Base-by-base conservation (phyloP, 805 yeast species). In the Candida quercuum region DNA sequence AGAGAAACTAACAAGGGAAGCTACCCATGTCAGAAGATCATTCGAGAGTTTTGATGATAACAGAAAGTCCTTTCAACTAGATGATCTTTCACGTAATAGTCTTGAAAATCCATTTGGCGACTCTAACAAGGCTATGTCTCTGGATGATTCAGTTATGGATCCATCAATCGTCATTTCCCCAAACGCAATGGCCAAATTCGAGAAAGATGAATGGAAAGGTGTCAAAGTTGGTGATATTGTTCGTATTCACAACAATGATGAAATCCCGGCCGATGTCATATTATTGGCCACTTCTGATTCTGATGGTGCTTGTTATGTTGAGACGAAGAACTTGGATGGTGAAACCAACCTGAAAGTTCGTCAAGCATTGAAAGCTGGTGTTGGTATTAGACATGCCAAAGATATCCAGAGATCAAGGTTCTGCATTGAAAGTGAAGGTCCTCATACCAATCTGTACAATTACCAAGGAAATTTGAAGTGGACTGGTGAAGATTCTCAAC, bases 321-420 rank as follows among this genome's bases (percentile, higher is more conserved):
- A 84, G 56, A 84, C 94, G 0, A 84, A 83, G 52, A 84, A 84
- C 57, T 67, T 84, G 46, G 94, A 84, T 59, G 93, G 94, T 59
- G 82, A 76, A 52, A 76, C 93, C 2, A 84, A 83, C 48, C 64
- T 85, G 59, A 84, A 84, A 59, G 78, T 80, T 32, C 79, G 81
- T 49, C 83, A 78, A 55, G 81, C 88, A 6, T 58, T 84, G 47
- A 76, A 79, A 49, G 73, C 76, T 47, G 71, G 81, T 27, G 58
- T 73, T 10, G 63, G 61, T 25, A 64, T 73, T 12, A 62, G 68
- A 39, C 71, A 66, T 33, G 57, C 74, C 2, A 61, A 64, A 40
- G 78, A 75, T 43, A 54, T 74, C 28, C 60, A 67, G 8, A 61
- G 69, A 45, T 60, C 71, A 38, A 67, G 66, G 41, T 82, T 82